A percentile compares a stretch with the other conserved stretches of the same genome.
These are phyloP conservation scores for Cytospora piceicola DNA, from an alignment of 2,329 filamentous ascomycete species.

Conservation along the genomic window DNA sequence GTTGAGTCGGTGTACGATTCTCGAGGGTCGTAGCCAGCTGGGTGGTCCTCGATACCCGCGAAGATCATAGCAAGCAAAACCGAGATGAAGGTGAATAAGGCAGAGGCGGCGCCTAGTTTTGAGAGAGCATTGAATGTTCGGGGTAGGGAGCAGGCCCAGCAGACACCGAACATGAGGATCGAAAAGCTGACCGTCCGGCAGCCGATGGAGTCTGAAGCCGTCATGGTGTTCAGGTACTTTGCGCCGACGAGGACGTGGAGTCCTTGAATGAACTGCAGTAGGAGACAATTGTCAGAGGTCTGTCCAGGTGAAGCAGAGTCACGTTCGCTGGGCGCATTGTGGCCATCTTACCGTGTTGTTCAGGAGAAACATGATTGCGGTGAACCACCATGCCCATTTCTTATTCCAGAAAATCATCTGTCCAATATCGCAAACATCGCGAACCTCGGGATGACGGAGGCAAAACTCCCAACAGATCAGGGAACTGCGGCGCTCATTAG, in stretches of 20 bases:
- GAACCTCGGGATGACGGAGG: conserved; percentile 84
- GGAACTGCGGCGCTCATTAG: conserved; percentile 34
- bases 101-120: conserved; percentile 77
- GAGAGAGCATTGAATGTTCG: conserved; percentile 83
- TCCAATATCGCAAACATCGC: conserved; percentile 94
- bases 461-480: conserved; percentile 77
- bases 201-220: conserved; percentile 62
- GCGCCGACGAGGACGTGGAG: conserved; percentile 84
- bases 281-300: conserved; percentile 1
- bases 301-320: neutral
- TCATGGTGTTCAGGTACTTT: conserved; percentile 90
- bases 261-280: conserved; percentile 42
- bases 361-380: conserved; percentile 84
- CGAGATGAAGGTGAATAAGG: conserved; percentile 87
- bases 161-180: conserved; percentile 73
- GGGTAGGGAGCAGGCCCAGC: conserved; percentile 79
- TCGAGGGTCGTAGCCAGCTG: conserved; percentile 65
- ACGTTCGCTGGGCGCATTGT: neutral
- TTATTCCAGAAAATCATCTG: conserved; percentile 91
- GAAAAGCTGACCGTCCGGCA: conserved; percentile 82
- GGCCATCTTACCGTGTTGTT: conserved; percentile 72
- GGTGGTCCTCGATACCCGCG: conserved; percentile 74
- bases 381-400: conserved; percentile 70
- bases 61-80: conserved; percentile 85
- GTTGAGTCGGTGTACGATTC: conserved; percentile 41